Conservation (phyloP, 2,329 filamentous ascomycete species). For the Botryosphaeria dothidea region DNA sequence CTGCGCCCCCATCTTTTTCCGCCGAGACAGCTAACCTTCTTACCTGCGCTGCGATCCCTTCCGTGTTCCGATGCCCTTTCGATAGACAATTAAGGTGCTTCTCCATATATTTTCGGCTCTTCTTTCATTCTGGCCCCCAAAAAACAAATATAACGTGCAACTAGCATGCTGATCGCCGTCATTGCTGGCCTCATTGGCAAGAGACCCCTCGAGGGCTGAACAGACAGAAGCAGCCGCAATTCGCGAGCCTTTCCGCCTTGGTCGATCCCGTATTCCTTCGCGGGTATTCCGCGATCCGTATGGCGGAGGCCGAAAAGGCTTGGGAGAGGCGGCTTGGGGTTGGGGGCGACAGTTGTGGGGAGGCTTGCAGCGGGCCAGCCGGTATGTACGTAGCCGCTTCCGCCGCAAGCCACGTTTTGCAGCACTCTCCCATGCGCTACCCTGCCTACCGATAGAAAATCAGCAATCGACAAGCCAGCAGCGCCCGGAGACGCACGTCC, state of each 20-base stretch:
- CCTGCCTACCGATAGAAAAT: neutral
- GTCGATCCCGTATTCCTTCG: neutral
- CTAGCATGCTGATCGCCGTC: neutral
- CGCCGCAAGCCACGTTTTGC: conserved; percentile 13
- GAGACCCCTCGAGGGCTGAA: neutral
- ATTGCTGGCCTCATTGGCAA: neutral
- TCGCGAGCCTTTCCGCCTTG: neutral
- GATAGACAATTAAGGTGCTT: neutral
- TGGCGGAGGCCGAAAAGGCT: neutral
- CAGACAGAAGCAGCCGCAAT: neutral
- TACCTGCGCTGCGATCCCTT: neutral
- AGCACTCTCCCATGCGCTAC: neutral
- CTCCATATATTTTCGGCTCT: conserved; percentile 7
- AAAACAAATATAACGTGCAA: neutral
- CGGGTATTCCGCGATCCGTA: neutral
- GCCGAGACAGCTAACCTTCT: neutral
- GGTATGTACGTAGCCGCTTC: conserved; percentile 13
- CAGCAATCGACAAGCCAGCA: neutral
- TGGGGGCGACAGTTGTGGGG: neutral
- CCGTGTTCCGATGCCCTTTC: conserved; percentile 5
- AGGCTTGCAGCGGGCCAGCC: conserved; percentile 5
- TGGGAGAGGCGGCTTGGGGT: neutral
- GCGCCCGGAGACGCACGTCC: neutral
- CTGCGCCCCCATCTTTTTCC: conserved; percentile 1
- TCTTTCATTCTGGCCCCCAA: neutral